Conservation (phyloP, 2,329 filamentous ascomycete genomes). For the Aspergillus pseudoglaucus region DNA sequence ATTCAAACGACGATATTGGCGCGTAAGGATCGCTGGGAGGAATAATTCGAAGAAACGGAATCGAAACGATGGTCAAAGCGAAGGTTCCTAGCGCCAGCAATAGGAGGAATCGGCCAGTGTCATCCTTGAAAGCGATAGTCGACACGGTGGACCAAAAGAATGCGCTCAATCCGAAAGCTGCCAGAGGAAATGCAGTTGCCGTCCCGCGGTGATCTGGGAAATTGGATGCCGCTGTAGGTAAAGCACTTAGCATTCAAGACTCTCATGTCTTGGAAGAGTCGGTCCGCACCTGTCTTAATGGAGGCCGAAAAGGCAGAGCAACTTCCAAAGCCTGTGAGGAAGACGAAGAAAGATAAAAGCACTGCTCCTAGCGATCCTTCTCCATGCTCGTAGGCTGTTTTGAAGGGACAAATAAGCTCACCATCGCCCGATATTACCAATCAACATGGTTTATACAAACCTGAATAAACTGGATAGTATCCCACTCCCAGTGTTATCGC, state of each 20-base stretch:
- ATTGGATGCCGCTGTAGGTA: conserved; percentile 66
- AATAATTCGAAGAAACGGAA: conserved; percentile 78
- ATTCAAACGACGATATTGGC: conserved; percentile 28
- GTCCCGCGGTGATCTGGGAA: conserved; percentile 88
- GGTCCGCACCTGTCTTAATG: conserved; percentile 61
- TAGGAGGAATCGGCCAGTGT: conserved; percentile 74
- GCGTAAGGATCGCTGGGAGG: conserved; percentile 47
- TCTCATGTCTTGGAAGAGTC: not conserved
- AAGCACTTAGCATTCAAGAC: not conserved
- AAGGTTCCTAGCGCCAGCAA: conserved; percentile 76
- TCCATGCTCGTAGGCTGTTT: conserved; percentile 63
- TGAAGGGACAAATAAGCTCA: not conserved
- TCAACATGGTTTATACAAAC: conserved; percentile 23
- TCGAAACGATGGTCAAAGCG: conserved; percentile 64
- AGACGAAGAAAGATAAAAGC: conserved; percentile 72
- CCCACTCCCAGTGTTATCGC: conserved; percentile 66
- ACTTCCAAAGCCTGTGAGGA: conserved; percentile 78
- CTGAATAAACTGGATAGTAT: conserved; percentile 74
- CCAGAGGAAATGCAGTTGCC: conserved; percentile 86
- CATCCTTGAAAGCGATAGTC: conserved; percentile 69
- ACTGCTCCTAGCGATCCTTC: conserved; percentile 50
- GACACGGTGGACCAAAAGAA: conserved; percentile 90
- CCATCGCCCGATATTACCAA: not conserved
- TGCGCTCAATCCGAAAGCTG: conserved; percentile 88
- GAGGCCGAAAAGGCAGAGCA: conserved; percentile 86